These are phyloP conservation scores for Pseudogymnoascus pannorum DNA, from an alignment of 2,329 filamentous ascomycete species.

Conservation along the genomic window DNA sequence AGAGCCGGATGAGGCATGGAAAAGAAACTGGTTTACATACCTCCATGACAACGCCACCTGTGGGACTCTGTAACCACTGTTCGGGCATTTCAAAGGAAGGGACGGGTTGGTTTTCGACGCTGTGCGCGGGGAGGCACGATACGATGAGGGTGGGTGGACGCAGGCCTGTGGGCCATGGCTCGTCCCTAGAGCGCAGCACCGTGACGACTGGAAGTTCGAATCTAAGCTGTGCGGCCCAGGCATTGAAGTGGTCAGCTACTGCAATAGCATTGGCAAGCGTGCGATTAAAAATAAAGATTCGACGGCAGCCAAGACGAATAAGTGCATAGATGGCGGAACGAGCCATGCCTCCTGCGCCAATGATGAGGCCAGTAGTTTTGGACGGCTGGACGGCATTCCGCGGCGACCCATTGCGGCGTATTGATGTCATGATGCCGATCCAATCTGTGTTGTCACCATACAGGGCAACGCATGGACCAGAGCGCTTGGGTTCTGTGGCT, in stretches of 20 bases:
- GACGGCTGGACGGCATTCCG: slow-evolving; percentile 51
- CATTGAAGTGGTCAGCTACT: slow-evolving; percentile 60
- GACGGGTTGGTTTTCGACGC: slow-evolving; percentile 53
- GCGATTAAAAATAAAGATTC: slow-evolving; percentile 66
- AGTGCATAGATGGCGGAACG: slow-evolving; percentile 68
- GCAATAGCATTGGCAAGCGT: slow-evolving; percentile 56
- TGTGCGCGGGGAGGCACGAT: slow-evolving; percentile 65
- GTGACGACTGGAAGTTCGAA: slow-evolving; percentile 23
- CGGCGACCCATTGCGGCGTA: slow-evolving; percentile 61
- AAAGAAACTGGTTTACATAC: slow-evolving; percentile 27
- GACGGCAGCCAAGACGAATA: slow-evolving; percentile 64
- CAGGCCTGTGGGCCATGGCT: slow-evolving; percentile 55
- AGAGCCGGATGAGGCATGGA: not conserved
- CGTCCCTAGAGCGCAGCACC: slow-evolving; percentile 50
- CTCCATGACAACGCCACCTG: slow-evolving; percentile 67
- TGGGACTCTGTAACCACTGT: slow-evolving; percentile 61
- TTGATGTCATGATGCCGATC: slow-evolving; percentile 68
- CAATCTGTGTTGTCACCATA: slow-evolving; percentile 78
- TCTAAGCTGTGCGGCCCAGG: slow-evolving; percentile 27
- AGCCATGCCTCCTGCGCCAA: slow-evolving; percentile 65
- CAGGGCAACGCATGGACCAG: slow-evolving; percentile 59
- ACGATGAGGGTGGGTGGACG: slow-evolving; percentile 63
- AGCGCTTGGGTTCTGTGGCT: slow-evolving; percentile 50
- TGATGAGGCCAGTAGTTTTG: slow-evolving; percentile 45
- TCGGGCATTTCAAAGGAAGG: slow-evolving; percentile 60